Percentiles rank a stretch among this genome's conserved stretches.
Evolutionary conservation across 345 rosid genomes (phyloP).

Genomic region (Salix brachista): DNA sequence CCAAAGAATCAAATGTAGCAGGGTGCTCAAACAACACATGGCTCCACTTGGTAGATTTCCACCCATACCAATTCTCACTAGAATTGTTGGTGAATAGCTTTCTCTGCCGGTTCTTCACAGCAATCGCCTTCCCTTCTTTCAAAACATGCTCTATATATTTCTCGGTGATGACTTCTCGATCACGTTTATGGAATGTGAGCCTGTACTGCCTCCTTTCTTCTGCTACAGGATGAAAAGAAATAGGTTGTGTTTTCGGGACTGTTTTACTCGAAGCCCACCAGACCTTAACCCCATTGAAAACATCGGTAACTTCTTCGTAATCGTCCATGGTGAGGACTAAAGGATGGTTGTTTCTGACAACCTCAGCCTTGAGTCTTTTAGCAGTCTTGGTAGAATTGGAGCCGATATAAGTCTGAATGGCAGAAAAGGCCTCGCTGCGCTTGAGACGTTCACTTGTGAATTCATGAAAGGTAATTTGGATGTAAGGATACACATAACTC

Average conservation of each 20-base stretch:
- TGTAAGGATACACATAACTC: not conserved
- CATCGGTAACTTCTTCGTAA: constrained; percentile 1
- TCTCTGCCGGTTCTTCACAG: constrained; percentile 9
- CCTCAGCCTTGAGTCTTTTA: constrained; percentile 4
- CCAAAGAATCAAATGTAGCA: constrained; percentile 23
- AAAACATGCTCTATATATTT: constrained; percentile 4
- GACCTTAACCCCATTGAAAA: constrained; percentile 7
- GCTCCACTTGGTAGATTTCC: constrained; percentile 13
- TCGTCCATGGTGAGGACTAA: constrained; percentile 10
- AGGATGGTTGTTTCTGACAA: not conserved
- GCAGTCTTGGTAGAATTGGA: not conserved
- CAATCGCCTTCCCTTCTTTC: constrained; percentile 13
- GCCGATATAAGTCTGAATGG: not conserved
- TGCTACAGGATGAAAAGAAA: not conserved
- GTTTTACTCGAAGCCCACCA: constrained; percentile 9
- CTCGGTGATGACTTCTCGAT: not conserved
- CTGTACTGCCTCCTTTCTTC: constrained; percentile 1
- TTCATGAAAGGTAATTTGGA: constrained; percentile 5
- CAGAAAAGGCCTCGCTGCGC: not conserved
- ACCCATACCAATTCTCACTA: not conserved
- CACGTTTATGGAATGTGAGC: constrained; percentile 6
- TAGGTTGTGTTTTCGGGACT: not conserved
- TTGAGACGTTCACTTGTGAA: not conserved
- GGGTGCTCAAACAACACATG: constrained; percentile 9
- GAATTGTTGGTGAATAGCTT: constrained; percentile 21